A percentile compares a stretch with the other conserved stretches of the same genome.
Conservation (phyloP, 1,284 basidiomycete species). For the Ustilago cynodontis region DNA sequence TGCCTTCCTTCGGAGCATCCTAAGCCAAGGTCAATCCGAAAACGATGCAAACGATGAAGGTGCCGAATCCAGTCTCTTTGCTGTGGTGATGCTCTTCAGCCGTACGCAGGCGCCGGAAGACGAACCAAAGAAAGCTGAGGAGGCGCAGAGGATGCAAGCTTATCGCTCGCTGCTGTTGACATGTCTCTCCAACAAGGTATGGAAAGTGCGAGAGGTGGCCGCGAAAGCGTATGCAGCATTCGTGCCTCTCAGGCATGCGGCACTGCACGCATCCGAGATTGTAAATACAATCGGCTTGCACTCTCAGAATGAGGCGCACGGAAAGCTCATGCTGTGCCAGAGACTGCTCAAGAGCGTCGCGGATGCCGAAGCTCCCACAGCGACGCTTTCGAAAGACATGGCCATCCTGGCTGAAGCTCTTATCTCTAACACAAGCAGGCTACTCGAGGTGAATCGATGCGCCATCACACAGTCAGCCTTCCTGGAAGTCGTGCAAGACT, state of each 20-base stretch:
- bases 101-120: conserved; percentile 49
- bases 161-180: conserved; percentile 34
- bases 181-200: conserved; percentile 52
- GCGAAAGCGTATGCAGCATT: conserved; percentile 50
- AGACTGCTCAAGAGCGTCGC: conserved; percentile 40
- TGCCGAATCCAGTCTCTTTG: conserved; percentile 54
- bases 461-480: conserved; percentile 52
- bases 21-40: conserved; percentile 15
- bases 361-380: conserved; percentile 24
- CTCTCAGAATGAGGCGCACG: conserved; percentile 60
- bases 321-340: conserved; percentile 46
- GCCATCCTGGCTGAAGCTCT: conserved; percentile 14
- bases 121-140: conserved; percentile 18
- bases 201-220: conserved; percentile 58
- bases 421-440: conserved; percentile 18
- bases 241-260: conserved; percentile 24
- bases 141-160: conserved; percentile 17
- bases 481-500: conserved; percentile 48
- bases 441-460: conserved; percentile 49
- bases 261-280: conserved; percentile 13
- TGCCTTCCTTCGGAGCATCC: conserved; percentile 35
- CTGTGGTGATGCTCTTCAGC: conserved; percentile 62
- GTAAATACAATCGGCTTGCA: conserved; percentile 16
- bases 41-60: conserved; percentile 14
- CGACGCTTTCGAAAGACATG: conserved; percentile 15